Base-by-base conservation (phyloP, 768 basidiomycete species). In the Tephrocybe sp. region DNA sequence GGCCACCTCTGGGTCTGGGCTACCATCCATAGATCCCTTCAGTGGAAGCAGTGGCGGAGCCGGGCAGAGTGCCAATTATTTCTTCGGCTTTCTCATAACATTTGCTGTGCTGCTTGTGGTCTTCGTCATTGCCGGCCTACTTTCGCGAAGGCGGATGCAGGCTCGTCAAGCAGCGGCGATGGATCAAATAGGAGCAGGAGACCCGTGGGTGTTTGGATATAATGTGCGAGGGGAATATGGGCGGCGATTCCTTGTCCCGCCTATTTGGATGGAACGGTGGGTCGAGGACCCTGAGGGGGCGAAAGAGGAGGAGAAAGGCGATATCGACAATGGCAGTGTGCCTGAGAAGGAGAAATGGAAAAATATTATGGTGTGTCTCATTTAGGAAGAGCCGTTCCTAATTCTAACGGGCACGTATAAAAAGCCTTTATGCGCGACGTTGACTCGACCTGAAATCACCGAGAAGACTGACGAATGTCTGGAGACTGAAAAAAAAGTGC, bases 31-130 rank as follows among this genome's bases (percentile, higher is more conserved):
- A 44, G 34, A 43, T 45, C 3, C 42, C 33, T 4, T 7, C 43
- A 29, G 41, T 54, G 33, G 37, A 27, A 15, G 21, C 18, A 33
- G 34, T 23, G 53, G 47, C 13, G 54, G 54, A 50, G 11, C 27
- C 11, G 49, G 56, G 27, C 66, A 67, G 29, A 70, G 72, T 6
- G 70, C 73, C 18, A 75, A 65, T 54, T 75, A 76, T 58, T 78
- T 77, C 60, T 77, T 77, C 49, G 78, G 78, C 3, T 78, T 79
- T 53, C 71, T 79, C 53, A 72, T 78, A 57, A 69, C 75, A 19
- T 75, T 79, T 55, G 64, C 75, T 49, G 66, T 70, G 1, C 67
- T 79, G 38, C 60, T 82, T 23, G 64, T 81, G 38, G 59, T 82
- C 41, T 80, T 82, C 45, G 64, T 80, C 8, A 74, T 69, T 3